Conservation (phyloP, 768 basidiomycete species). For the Amyloporia xantha region DNA sequence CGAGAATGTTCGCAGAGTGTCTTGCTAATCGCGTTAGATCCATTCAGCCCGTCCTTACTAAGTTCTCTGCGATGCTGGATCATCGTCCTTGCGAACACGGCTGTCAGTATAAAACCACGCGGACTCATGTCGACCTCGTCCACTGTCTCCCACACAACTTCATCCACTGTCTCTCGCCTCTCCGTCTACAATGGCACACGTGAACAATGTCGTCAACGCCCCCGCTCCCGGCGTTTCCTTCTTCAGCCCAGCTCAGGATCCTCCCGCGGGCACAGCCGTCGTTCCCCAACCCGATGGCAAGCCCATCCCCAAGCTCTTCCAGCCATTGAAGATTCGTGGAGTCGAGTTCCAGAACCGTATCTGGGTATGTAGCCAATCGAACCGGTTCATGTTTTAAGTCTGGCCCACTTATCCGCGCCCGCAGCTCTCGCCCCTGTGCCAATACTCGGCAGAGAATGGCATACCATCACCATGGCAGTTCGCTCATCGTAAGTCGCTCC, state of each 20-base stretch:
- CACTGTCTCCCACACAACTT: not conserved
- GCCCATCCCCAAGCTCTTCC: conserved; percentile 40
- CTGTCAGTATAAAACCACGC: not conserved
- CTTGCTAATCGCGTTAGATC: not conserved
- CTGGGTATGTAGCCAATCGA: conserved; percentile 15
- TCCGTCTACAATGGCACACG: not conserved
- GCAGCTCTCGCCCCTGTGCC: conserved; percentile 49
- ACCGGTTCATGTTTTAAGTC: not conserved
- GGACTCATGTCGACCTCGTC: too few species aligned
- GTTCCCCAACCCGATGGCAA: conserved; percentile 35
- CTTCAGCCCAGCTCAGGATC: conserved; percentile 41
- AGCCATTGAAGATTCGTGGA: conserved; percentile 40
- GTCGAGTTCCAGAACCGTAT: conserved; percentile 26
- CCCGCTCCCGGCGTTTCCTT: conserved; percentile 37
- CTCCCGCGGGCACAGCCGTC: conserved; percentile 38
- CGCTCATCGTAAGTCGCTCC: conserved; percentile 35
- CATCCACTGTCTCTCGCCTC: not conserved
- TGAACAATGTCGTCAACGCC: conserved; percentile 23
- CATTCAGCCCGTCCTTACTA: not conserved
- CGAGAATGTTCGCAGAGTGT: not conserved
- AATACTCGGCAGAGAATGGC: conserved; percentile 53
- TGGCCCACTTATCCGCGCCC: not conserved
- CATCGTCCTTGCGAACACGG: not conserved
- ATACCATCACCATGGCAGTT: conserved; percentile 48
- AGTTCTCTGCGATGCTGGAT: not conserved